phyloP scores from a whole-genome alignment of 2,329 filamentous ascomycete species.

The Mollisiaceae sp. region DNA sequence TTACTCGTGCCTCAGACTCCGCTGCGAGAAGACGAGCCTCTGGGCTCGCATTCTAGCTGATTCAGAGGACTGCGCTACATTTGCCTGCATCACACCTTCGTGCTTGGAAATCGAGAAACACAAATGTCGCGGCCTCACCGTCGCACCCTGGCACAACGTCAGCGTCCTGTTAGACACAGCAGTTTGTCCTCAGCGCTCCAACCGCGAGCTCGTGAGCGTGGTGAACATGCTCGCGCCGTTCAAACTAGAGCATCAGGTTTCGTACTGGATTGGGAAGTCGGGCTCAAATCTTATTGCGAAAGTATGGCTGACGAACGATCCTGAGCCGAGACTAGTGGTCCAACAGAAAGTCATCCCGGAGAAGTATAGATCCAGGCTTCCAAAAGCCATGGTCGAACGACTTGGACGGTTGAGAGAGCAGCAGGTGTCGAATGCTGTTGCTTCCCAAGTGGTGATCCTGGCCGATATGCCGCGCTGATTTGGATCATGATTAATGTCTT shows the following conservation, averaged over 20 bases:
- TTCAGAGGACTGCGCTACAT: conserved; percentile 31
- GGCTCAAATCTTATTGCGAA: no score
- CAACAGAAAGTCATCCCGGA: no score
- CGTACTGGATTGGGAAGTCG: background rate
- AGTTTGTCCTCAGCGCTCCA: background rate
- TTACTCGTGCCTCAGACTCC: background rate
- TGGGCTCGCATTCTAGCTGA: conserved; percentile 30
- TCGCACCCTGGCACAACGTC: background rate
- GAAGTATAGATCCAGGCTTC: no score
- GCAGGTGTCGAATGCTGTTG: no score
- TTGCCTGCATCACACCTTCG: conserved; percentile 15
- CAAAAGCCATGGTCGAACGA: no score
- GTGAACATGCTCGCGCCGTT: background rate
- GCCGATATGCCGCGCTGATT: no score
- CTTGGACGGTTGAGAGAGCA: no score
- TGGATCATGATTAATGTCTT: no score
- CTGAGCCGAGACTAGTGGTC: no score
- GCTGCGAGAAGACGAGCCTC: conserved; percentile 22
- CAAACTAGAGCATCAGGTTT: background rate
- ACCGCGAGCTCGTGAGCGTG: background rate
- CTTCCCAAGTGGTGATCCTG: no score
- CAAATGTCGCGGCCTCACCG: background rate
- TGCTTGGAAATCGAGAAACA: background rate
- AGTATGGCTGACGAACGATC: no score
- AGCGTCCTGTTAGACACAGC: background rate